Conservation (phyloP, 2,329 filamentous ascomycete genomes). For the Colletotrichum siamense region DNA sequence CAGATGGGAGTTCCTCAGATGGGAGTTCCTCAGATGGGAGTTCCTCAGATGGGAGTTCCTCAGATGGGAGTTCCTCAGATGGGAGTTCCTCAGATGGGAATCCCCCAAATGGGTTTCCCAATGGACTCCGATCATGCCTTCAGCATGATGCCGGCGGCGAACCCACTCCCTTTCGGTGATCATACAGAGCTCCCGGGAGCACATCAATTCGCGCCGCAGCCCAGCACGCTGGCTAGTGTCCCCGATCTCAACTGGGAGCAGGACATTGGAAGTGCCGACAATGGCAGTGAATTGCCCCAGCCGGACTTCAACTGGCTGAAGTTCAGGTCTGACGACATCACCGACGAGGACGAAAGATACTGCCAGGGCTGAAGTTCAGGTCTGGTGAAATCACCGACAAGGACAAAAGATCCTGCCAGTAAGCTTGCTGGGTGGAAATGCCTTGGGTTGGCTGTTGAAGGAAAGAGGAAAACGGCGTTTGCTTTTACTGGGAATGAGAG, state of each 20-base stretch:
- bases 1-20: background rate
- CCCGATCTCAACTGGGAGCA: rapidly evolving
- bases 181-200: background rate
- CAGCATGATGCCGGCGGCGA: rapidly evolving
- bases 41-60: background rate
- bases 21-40: background rate
- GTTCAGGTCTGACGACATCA: no score
- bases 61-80: background rate
- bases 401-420: no score
- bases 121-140: rapidly evolving
- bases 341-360: no score
- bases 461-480: background rate
- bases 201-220: rapidly evolving
- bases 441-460: rapidly evolving
- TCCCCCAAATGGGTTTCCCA: background rate
- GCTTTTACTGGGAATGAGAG: background rate
- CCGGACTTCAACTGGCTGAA: no score
- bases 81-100: no score
- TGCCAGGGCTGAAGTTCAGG: no score
- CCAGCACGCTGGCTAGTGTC: background rate
- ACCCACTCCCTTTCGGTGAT: rapidly evolving
- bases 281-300: background rate
- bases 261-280: background rate
- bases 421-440: background rate
- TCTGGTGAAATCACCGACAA: rapidly evolving